A percentile compares a stretch with the other conserved stretches of the same genome.
Evolutionary conservation across 164 flowering plant species (phyloP).

Genomic region (Annona cherimola): DNA sequence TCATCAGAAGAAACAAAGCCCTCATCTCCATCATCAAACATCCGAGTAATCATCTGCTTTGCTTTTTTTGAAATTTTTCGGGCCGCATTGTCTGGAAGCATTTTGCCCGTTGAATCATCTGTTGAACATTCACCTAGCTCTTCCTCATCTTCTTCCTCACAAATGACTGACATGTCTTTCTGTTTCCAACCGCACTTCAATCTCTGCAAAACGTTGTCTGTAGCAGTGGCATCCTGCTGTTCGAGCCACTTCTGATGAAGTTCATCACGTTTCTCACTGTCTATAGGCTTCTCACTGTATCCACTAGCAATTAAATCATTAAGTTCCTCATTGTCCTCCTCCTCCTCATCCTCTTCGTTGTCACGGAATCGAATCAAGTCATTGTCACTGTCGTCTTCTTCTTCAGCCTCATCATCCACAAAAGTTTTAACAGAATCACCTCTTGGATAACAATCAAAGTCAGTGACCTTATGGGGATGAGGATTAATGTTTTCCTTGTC

Average conservation of each 20-base stretch:
- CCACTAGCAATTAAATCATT: conserved; percentile 67
- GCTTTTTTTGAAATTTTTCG: conserved; percentile 39
- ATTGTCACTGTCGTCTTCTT: conserved; percentile 88
- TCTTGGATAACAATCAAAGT: conserved; percentile 25
- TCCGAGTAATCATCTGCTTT: conserved; percentile 68
- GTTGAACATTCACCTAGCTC: conserved; percentile 21
- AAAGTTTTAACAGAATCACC: conserved; percentile 82
- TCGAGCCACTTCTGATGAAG: conserved; percentile 94
- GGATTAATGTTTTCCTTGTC: conserved; percentile 75
- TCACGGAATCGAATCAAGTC: conserved; percentile 50
- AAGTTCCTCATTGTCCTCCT: conserved; percentile 55
- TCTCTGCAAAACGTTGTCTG: conserved; percentile 72
- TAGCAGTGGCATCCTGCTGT: conserved; percentile 84
- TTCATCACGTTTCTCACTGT: conserved; percentile 64
- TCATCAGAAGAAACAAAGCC: conserved; percentile 71
- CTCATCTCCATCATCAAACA: conserved; percentile 74
- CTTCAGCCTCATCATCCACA: conserved; percentile 92
- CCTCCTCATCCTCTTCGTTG: conserved; percentile 62
- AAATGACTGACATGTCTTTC: conserved; percentile 28
- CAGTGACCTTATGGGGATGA: conserved; percentile 13
- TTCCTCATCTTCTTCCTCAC: conserved; percentile 31
- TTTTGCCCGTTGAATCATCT: conserved; percentile 32
- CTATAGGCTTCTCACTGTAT: conserved; percentile 55
- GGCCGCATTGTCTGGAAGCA: conserved; percentile 21
- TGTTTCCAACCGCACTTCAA: conserved; percentile 43